Evolutionary conservation across 2,329 filamentous ascomycete genomes (phyloP), one percentile per base, ranked within the genome.

Genomic region (Periconia digitata): DNA sequence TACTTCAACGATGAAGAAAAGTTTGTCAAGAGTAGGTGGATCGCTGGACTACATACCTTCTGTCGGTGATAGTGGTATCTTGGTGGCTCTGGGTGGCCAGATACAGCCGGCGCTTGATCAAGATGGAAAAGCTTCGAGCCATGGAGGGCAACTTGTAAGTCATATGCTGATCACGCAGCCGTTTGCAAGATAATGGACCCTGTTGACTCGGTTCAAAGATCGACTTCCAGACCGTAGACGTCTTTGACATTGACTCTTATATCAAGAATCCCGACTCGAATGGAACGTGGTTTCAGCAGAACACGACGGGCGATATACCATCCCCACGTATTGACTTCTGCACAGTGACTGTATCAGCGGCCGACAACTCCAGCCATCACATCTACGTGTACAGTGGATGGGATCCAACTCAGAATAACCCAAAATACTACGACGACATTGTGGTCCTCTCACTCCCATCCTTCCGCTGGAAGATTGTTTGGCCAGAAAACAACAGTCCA

Each of bases 351-450:
- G 70, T 64, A 13, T 69, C 74, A 22, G 71, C 76, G 1, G 64
- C 69, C 3, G 77, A 79, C 46, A 71, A 72, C 39, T 76, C 74
- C 2, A 75, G 71, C 45, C 72, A 77, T 43, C 79, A 79, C 44
- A 75, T 81, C 24, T 69, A 66, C 32, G 36, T 81, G 41, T 80
- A 79, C 46, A 78, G 79, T 16, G 79, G 79, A 7, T 67, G 64
- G 23, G 64, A 76, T 47, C 64, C 63, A 8, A 72, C 61, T 8
- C 34, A 21, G 43, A 34, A 8, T 43, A 40, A 23, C 43, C 27
- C 15, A 8, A 41, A 15, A 50, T 50, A 12, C 13, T 43, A 51
- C 39, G 55, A 64, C 10, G 49, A 62, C 8, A 52, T 55, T 18
- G 54, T 53, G 16, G 67, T 77, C 7, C 64, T 79, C 1, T 75